phyloP scores from a whole-genome alignment of 2,329 filamentous ascomycete genomes.

The Sordariomycetes sp. region DNA sequence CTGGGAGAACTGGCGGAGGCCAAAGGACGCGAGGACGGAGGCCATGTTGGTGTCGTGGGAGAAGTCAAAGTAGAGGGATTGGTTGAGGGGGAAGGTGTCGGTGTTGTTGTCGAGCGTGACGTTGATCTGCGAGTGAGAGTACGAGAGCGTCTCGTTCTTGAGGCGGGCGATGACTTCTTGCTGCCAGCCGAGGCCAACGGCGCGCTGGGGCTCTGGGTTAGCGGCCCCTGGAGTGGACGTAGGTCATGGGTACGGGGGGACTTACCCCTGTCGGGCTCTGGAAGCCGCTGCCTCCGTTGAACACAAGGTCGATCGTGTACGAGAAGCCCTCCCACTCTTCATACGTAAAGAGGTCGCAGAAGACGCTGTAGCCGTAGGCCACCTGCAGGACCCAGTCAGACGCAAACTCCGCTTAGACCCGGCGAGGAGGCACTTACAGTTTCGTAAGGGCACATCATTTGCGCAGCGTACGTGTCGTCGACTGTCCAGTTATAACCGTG shows the following conservation, averaged over 20 bases:
- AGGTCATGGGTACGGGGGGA: constrained; percentile 4
- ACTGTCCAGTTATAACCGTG: constrained; percentile 49
- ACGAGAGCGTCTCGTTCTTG: constrained; percentile 48
- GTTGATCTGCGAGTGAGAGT: constrained; percentile 49
- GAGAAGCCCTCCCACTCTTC: constrained; percentile 62
- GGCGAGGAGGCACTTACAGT: constrained; percentile 25
- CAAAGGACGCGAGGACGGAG: constrained; percentile 58
- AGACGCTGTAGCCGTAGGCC: constrained; percentile 61
- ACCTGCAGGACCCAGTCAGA: constrained; percentile 21
- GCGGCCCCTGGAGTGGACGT: constrained; percentile 11
- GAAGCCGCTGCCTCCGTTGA: constrained; percentile 48
- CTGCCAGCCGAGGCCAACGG: constrained; percentile 61
- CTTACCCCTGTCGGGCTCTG: constrained; percentile 47
- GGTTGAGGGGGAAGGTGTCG: constrained; percentile 59
- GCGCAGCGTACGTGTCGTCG: constrained; percentile 51
- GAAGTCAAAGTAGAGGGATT: constrained; percentile 65
- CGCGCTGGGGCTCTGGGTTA: constrained; percentile 28
- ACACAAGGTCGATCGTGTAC: constrained; percentile 56
- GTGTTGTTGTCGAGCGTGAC: constrained; percentile 56
- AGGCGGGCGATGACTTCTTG: constrained; percentile 61
- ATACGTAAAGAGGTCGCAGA: constrained; percentile 63
- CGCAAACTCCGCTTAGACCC: background rate
- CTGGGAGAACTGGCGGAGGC: constrained; percentile 53
- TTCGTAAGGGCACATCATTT: constrained; percentile 65
- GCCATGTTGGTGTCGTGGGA: constrained; percentile 66